These are phyloP conservation scores for Tetradesmus lagerheimii DNA, from an alignment of 139 green algal species.

Conservation along the genomic window DNA sequence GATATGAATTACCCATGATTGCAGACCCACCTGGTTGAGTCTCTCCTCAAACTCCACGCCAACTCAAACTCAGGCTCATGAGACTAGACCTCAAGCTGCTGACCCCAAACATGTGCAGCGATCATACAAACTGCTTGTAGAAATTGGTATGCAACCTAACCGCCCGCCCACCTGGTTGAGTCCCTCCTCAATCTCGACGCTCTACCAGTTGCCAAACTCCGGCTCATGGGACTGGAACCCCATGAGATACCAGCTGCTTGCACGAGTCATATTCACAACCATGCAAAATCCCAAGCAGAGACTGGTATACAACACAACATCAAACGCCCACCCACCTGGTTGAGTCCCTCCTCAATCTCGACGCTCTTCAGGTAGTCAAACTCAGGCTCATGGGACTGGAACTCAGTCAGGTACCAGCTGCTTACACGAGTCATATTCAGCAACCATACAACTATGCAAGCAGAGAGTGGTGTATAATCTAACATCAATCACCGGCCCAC, in stretches of 20 bases:
- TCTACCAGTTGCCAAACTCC: slow-evolving; percentile 99
- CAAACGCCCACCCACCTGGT: too few species aligned
- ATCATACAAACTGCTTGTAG: too few species aligned
- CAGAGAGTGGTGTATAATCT: too few species aligned
- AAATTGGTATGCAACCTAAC: too few species aligned
- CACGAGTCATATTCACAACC: too few species aligned
- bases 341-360: slow-evolving; percentile 99
- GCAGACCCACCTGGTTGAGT: slow-evolving; percentile 72
- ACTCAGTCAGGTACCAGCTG: slow-evolving; percentile 99
- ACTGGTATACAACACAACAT: too few species aligned
- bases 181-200: slow-evolving; percentile 99
- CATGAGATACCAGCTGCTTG: too few species aligned
- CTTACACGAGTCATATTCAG: too few species aligned
- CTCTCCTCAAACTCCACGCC: slow-evolving; percentile 99
- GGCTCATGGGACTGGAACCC: slow-evolving; percentile 99
- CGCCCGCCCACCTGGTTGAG: slow-evolving; percentile 93
- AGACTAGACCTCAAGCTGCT: slow-evolving; percentile 98
- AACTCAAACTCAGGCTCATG: slow-evolving; percentile 99
- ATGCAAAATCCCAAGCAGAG: too few species aligned
- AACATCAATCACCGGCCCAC: slow-evolving; percentile 64
- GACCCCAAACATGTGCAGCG: too few species aligned
- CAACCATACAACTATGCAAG: too few species aligned
- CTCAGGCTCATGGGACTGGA: slow-evolving; percentile 98
- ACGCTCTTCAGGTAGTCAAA: slow-evolving; percentile 99
- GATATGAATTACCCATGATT: too few species aligned